Percentiles rank a stretch among this genome's conserved stretches.
phyloP scores from a whole-genome alignment of 768 basidiomycete genomes.

The Auriscalpium orientale region DNA sequence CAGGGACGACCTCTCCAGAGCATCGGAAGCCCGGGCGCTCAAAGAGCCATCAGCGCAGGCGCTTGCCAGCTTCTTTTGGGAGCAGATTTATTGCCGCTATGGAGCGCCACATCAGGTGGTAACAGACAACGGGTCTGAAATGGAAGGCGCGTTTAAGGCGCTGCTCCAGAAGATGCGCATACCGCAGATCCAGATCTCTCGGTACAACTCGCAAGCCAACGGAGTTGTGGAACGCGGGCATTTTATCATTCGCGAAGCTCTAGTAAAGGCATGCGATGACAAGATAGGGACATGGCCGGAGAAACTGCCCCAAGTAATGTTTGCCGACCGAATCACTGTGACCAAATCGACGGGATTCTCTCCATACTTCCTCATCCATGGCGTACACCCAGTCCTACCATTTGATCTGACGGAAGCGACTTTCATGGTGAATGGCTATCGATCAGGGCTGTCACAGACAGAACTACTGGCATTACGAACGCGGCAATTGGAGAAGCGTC shows the following conservation, averaged over 20 bases:
- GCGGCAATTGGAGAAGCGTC: conserved; percentile 20
- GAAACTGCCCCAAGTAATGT: conserved; percentile 15
- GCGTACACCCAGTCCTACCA: conserved; percentile 22
- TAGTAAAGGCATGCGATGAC: conserved; percentile 21
- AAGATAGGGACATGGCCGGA: conserved; percentile 18
- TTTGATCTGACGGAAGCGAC: conserved; percentile 26
- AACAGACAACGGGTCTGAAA: conserved; percentile 25
- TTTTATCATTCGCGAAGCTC: conserved; percentile 23
- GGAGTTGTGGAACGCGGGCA: conserved; percentile 32
- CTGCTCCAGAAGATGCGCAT: conserved; percentile 7
- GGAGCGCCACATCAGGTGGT: conserved; percentile 20
- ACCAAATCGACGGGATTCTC: conserved; percentile 16
- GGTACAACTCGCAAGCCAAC: conserved; percentile 30
- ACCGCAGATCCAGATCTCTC: conserved; percentile 24
- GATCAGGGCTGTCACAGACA: conserved; percentile 4
- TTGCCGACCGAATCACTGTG: conserved; percentile 19
- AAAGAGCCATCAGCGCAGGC: conserved; percentile 1
- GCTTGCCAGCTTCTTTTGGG: conserved; percentile 25
- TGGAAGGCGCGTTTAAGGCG: conserved; percentile 15
- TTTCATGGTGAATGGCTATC: conserved; percentile 21
- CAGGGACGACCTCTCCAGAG: conserved; percentile 24
- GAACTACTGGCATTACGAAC: conserved; percentile 20
- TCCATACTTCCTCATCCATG: conserved; percentile 21
- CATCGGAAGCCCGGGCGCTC: conserved; percentile 22
- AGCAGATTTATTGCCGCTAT: conserved; percentile 26